phyloP scores from a whole-genome alignment of 345 rosid species.

The Eucalyptus cloeziana region DNA sequence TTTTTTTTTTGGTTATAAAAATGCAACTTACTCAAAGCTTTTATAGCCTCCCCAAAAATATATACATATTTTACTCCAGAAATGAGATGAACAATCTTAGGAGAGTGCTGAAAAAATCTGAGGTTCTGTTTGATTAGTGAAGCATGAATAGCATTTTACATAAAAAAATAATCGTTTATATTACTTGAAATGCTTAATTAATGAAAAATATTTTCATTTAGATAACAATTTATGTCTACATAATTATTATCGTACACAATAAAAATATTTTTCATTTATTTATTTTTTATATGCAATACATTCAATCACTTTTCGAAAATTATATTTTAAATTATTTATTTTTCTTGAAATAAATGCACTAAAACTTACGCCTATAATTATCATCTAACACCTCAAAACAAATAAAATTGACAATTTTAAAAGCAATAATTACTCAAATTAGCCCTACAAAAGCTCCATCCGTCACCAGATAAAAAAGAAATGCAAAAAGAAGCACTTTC shows the following conservation, averaged over 20 bases:
- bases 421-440: not conserved
- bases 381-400: not conserved
- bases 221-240: not conserved
- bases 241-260: not conserved
- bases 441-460: not conserved
- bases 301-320: not conserved
- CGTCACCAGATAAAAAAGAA: not conserved
- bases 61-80: not conserved
- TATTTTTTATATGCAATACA: too few species aligned
- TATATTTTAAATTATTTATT: too few species aligned
- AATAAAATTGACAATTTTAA: not conserved
- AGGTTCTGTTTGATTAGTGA: not conserved
- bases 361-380: not conserved
- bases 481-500: not conserved
- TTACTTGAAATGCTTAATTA: not conserved
- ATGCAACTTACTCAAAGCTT: not conserved
- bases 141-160: not conserved
- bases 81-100: not conserved
- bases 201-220: not conserved
- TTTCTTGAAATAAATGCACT: not conserved
- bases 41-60: not conserved
- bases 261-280: too few species aligned
- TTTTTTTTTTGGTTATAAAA: too few species aligned
- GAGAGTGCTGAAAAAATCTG: not conserved
- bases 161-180: accelerated